These are phyloP conservation scores for Pythium vanterpoolii DNA, from an alignment of 352 stramenopile species.

Conservation along the genomic window DNA sequence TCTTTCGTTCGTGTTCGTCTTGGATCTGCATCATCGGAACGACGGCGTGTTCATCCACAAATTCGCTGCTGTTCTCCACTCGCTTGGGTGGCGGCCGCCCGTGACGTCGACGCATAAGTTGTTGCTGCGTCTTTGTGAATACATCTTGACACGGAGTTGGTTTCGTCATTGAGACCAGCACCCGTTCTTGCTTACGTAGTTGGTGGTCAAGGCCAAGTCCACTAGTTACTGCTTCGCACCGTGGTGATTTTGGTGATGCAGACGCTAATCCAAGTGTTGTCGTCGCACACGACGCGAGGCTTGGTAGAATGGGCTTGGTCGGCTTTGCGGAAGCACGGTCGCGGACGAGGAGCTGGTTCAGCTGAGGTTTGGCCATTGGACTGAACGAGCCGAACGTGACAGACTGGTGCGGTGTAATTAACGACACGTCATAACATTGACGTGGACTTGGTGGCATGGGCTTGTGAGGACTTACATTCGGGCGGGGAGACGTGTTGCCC, in stretches of 20 bases:
- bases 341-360: neutral
- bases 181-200: slow-evolving; percentile 31
- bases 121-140: slow-evolving; percentile 11
- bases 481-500: neutral
- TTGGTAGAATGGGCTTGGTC: slow-evolving; percentile 1
- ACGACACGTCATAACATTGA: neutral
- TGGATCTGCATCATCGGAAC: slow-evolving; percentile 16
- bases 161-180: slow-evolving; percentile 24
- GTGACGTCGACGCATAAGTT: slow-evolving; percentile 36
- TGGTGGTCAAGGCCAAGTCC: slow-evolving; percentile 16
- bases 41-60: slow-evolving; percentile 36
- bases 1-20: slow-evolving; percentile 39
- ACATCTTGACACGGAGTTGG: neutral
- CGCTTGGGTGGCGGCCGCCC: slow-evolving; percentile 34
- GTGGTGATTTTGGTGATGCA: neutral
- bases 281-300: neutral
- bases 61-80: slow-evolving; percentile 31
- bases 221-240: neutral
- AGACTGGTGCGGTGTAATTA: neutral
- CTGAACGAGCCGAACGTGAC: slow-evolving; percentile 11
- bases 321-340: neutral
- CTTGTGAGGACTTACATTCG: slow-evolving; percentile 2
- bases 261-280: neutral
- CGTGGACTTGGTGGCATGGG: neutral
- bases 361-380: neutral